phyloP scores from a whole-genome alignment of 345 rosid species.

The Boechera stricta region DNA sequence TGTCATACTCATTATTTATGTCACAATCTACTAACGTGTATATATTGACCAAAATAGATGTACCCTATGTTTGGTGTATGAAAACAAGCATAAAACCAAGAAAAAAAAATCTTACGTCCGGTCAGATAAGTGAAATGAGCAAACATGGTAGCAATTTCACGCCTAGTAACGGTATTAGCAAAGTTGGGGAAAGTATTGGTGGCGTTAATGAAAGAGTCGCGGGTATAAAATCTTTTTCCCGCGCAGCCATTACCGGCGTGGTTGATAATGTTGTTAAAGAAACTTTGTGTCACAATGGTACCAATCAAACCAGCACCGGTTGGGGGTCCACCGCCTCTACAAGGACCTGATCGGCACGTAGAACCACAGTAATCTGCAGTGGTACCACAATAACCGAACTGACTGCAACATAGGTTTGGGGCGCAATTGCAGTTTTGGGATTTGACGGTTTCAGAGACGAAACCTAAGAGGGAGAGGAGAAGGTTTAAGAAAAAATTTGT shows the following conservation, averaged over 20 bases:
- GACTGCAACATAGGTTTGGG: conserved; percentile 54
- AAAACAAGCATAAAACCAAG: neutral
- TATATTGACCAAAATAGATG: neutral
- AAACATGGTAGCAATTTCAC: conserved; percentile 60
- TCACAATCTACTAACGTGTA: neutral
- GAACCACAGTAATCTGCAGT: conserved; percentile 46
- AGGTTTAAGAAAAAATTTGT: neutral
- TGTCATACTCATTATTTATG: neutral
- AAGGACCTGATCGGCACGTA: conserved; percentile 54
- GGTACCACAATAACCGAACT: conserved; percentile 51
- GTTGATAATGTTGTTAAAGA: conserved; percentile 50
- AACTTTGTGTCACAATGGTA: conserved; percentile 46
- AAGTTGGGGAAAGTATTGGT: conserved; percentile 37
- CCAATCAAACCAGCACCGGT: conserved; percentile 36
- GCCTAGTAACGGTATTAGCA: conserved; percentile 37
- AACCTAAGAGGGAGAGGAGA: conserved; percentile 16
- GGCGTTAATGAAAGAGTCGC: conserved; percentile 44
- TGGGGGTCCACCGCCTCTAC: conserved; percentile 24
- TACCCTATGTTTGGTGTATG: neutral
- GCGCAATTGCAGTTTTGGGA: conserved; percentile 61
- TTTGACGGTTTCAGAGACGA: conserved; percentile 13
- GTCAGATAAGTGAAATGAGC: conserved; percentile 59
- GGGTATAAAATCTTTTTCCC: conserved; percentile 57
- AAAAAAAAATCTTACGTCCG: conserved; percentile 48
- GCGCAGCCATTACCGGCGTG: conserved; percentile 46